Evolutionary conservation across 106 monocot species (phyloP), one percentile per base, ranked within the genome.

Genomic region (Phalaenopsis aphrodite): DNA sequence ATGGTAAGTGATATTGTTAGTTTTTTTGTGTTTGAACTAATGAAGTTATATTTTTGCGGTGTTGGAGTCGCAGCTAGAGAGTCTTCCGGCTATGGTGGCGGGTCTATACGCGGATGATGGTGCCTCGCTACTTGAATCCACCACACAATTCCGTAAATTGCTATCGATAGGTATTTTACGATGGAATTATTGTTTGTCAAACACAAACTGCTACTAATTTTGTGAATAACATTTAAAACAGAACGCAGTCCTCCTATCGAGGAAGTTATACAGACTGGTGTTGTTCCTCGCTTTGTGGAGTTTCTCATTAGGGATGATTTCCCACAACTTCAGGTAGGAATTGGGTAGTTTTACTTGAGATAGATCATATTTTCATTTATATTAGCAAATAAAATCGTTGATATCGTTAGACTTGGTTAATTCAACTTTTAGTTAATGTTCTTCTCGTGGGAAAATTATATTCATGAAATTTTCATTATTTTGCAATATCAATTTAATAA

Each of bases 231-330:
- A 47, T 41, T 80, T 56, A n/a, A 52, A 24, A 41, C 81, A 93
- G 93, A 93, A 73, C 71, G 93, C 16, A 87, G 85, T 66, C 90
- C 93, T 61, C 93, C 93, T 15, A 90, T 93, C 37, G 93, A 93
- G 75, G 90, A 93, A 75, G 93, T 93, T 42, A 93, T 90, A 49
- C 78, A 78, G 41, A 14, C 90, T 61, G 93, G 93, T 38, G 93
- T 90, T 68, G 93, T 93, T 47, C 93, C 93, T 7, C 88, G 86
- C 18, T 87, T 93, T 47, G 90, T 93, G 42, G 86, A 88, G 77
- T 93, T 93, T 52, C 88, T 93, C 8, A 84, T 68, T 5, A 88
- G 93, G 68, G 90, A 93, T 24, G 90, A 90, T 72, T 90, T 85
- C 41, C 93, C 93, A n/a, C 93, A 93, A 66, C 90, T 93, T 18